Evolutionary conservation across 176 grass and related monocot species (phyloP), one percentile per base, ranked within the genome.

Genomic region (Rhynchospora breviuscula): DNA sequence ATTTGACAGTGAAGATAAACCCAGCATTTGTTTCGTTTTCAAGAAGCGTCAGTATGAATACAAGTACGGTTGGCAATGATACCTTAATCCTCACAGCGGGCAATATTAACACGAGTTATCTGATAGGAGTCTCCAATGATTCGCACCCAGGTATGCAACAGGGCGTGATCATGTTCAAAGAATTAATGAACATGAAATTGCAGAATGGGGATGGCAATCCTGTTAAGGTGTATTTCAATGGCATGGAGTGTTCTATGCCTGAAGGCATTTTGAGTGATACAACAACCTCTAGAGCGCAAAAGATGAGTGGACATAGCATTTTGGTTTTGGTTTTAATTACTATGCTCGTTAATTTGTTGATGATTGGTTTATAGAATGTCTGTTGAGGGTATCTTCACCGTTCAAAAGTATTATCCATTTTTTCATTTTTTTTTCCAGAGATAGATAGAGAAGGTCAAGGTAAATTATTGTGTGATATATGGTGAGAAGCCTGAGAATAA

Each of bases 221-320:
- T 8, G 58, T 90, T 0, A 97, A 90, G 84, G 71, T 97, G 7
- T 87, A 91, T 80, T 97, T 97, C 81, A 97, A 97, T 62, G 94
- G 94, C 44, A 82, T 89, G 51, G 91, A 97, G 86, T 97, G 94
- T 61, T 88, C 89, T 43, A 90, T 97, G 89, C 94, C 94, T 0
- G 80, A 81, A 15, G 81, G 81, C 13, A 85, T 97, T 25, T 91
- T 91, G n/a, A 61, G 53, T 61, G 77, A 80, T 40, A 80, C 77
- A 6, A 14, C 6, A 19, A 57, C 26, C 3, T 80, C 77, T 0
- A 1, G 52, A 12, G 76, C 25, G 9, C 53, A 40, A 33, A 80
- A 59, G n/a, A 61, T 48, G 8, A 43, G 26, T 61, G 12, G 5
- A 4, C 52, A 21, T 60, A 21, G 54, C 57, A 61, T 80, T 80